Base-by-base conservation (phyloP, 768 basidiomycete genomes). In the Hebeloma cylindrosporum region DNA sequence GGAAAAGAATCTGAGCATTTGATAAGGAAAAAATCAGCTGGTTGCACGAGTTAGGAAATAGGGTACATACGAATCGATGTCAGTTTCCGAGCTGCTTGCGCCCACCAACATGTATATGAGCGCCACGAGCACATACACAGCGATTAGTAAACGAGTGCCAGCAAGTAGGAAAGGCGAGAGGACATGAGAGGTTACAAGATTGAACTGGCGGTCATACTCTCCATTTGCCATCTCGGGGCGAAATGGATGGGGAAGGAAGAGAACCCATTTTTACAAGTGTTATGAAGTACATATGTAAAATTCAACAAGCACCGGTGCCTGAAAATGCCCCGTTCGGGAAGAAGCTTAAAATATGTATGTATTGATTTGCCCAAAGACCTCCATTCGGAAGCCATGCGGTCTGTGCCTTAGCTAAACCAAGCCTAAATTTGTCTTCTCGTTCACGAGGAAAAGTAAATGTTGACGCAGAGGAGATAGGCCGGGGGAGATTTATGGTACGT, bases 1-100 rank as follows among this genome's bases (percentile, higher is more conserved):
- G 4, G 78, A 76, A 52, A 83, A 74, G 65, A 66, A 83, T 6
- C 83, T 85, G 31, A 27, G 30, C n/a, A 27, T 25, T 11, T 16
- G 32, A 25, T 11, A 20, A 16, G 7, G 28, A 35, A 22, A n/a
- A 9, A 25, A 26, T 14, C 5, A 27, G 7, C 30, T 17, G 13
- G 23, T 8, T 32, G 7, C 39, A 47, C 6, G 20, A 33, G 7
- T 18, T 14, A n/a, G 36, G 50, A 43, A 27, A 38, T 43, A 16
- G 50, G 35, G 40, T 33, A 45, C 41, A 34, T 52, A 73, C 66
- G 51, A 60, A 37, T 66, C 38, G 38, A 63, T 70, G 27, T 47
- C 46, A 21, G 64, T 62, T 0, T 46, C 43, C 16, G 25, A 52
- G 14, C 61, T 58, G 16, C 51, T 52, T 8, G 67, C 58, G 60